These are phyloP conservation scores for Starmerella khaoyaiensis DNA, from an alignment of 805 yeast genomes.

Conservation along the genomic window DNA sequence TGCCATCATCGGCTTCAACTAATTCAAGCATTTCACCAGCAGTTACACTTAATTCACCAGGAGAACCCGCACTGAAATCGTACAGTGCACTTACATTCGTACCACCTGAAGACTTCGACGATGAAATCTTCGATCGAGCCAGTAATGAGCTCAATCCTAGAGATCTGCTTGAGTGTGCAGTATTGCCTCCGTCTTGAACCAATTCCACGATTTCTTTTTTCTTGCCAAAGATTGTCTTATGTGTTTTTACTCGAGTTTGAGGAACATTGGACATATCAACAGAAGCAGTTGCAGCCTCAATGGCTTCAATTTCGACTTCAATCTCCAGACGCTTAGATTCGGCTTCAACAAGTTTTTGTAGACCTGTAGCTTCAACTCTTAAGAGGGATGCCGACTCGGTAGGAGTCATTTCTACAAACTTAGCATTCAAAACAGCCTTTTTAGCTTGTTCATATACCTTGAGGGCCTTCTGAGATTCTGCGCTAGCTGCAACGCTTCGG, in stretches of 20 bases:
- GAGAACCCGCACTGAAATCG: constrained; percentile 52
- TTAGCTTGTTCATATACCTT: constrained; percentile 32
- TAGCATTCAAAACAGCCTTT: constrained; percentile 15
- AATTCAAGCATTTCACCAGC: constrained; percentile 52
- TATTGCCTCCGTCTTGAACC: constrained; percentile 7
- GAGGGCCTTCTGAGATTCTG: constrained; percentile 16
- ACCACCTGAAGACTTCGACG: constrained; percentile 18
- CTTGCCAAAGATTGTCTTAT: constrained; percentile 42
- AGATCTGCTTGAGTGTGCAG: constrained; percentile 8
- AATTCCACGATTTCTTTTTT: constrained; percentile 25
- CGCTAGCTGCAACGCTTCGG: constrained; percentile 23
- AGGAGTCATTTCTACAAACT: constrained; percentile 26
- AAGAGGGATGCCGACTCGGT: constrained; percentile 29
- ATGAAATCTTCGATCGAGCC: constrained; percentile 16
- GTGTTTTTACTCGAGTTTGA: constrained; percentile 35
- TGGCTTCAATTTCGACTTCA: constrained; percentile 83
- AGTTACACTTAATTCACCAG: constrained; percentile 54
- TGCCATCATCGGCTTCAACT: constrained; percentile 63
- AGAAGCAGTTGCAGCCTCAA: constrained; percentile 72
- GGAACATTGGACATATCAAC: constrained; percentile 30
- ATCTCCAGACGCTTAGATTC: constrained; percentile 62
- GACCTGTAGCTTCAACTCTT: constrained; percentile 37
- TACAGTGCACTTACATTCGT: constrained; percentile 32
- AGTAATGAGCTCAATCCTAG: constrained; percentile 22
- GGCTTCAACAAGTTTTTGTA: constrained; percentile 53